A percentile compares a stretch with the other conserved stretches of the same genome.
These are phyloP conservation scores for Xerocomus nothofagi DNA, from an alignment of 1,284 basidiomycete genomes.

Conservation along the genomic window DNA sequence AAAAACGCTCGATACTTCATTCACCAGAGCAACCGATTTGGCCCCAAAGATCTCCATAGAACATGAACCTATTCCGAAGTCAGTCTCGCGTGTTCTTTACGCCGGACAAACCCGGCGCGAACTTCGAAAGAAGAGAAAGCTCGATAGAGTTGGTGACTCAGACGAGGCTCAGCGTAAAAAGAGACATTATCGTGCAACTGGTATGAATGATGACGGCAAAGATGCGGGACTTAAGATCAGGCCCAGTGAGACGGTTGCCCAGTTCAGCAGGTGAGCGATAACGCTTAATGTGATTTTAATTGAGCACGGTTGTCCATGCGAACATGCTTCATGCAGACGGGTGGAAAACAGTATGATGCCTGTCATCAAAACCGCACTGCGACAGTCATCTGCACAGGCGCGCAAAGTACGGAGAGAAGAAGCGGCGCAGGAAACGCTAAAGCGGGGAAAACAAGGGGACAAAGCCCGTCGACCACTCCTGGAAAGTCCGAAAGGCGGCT, in stretches of 20 bases:
- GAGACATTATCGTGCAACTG: constrained; percentile 26
- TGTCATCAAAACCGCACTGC: constrained; percentile 59
- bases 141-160: constrained; percentile 32
- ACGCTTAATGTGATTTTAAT: constrained; percentile 5
- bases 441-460: constrained; percentile 15
- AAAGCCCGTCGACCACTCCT: constrained; percentile 17
- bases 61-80: constrained; percentile 67
- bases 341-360: constrained; percentile 71
- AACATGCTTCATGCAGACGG: constrained; percentile 44
- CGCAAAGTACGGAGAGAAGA: constrained; percentile 50
- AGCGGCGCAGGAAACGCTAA: constrained; percentile 26
- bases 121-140: constrained; percentile 50
- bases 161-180: constrained; percentile 43
- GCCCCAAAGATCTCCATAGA: constrained; percentile 43
- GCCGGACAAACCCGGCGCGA: constrained; percentile 57
- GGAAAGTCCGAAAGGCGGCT: constrained; percentile 15
- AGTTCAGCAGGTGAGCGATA: constrained; percentile 68
- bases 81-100: constrained; percentile 60
- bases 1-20: constrained; percentile 1
- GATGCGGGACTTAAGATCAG: constrained; percentile 47
- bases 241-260: constrained; percentile 66
- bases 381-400: constrained; percentile 50
- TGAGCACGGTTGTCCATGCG: constrained; percentile 7
- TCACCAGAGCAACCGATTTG: constrained; percentile 48
- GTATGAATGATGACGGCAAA: constrained; percentile 23